Base-by-base conservation (phyloP, 108 stramenopile species). In the Discostella pseudostelligera region DNA sequence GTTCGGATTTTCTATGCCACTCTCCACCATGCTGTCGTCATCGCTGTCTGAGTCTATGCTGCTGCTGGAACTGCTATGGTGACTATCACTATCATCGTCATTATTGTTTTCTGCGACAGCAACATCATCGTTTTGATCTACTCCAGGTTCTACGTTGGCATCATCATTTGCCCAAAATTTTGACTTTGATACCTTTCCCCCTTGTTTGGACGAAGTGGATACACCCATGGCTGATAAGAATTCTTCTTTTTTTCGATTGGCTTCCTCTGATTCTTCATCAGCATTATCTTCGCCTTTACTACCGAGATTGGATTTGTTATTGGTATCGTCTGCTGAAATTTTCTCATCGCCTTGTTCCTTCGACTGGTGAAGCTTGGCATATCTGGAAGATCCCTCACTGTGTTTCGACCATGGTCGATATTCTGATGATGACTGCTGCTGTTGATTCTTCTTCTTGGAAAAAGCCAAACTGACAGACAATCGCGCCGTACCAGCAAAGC, bases 111-210 rank as follows among this genome's bases (percentile, higher is more conserved):
- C 47, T 14, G 49, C 39, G 36, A 26, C 32, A 8, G 36, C 54
- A 37, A 11, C 26, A 42, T 65, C 36, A 13, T 40, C 29, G 61
- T 48, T n/a, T 8, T 60, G 22, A 37, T 77, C 76, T 29, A 44
- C 44, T 14, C 36, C 32, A 20, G 26, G 28, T 12, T 53, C 48
- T 22, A 56, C 69, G 56, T 47, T 68, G 4, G 49, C 90, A 71
- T 85, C 87, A 69, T 95, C 90, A 56, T 95, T 92, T 9, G 87
- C 80, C 94, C 90, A 92, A 59, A 92, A 90, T 50, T 88, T 88
- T 1, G 83, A 70, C 46, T 88, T 88, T 24, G 72, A 65, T 8
- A 62, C 65, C 26, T 58, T 68, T 22, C 63, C 70, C 29, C 53
- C 60, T 26, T 53, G 53, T 9, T 50, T 56, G n/a, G 51, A 55